phyloP scores from a whole-genome alignment of 768 basidiomycete species.

The Russula foetens region DNA sequence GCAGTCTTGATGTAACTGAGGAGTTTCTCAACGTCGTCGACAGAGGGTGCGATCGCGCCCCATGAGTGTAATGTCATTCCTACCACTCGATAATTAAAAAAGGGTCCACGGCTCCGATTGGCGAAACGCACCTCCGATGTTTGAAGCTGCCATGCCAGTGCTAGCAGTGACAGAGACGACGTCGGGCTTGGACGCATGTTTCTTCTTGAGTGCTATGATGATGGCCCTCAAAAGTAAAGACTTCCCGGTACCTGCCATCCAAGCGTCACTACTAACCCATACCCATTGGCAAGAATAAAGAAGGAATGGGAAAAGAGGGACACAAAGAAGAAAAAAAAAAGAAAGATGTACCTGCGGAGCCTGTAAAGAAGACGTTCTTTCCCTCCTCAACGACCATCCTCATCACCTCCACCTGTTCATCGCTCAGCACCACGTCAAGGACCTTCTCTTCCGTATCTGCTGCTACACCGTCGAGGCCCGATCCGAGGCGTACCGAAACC shows the following conservation, averaged over 20 bases:
- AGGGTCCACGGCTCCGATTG: slow-evolving; percentile 14
- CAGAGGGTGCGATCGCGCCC: slow-evolving; percentile 51
- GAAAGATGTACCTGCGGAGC: slow-evolving; percentile 46
- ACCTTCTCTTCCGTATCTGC: slow-evolving; percentile 16
- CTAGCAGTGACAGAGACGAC: slow-evolving; percentile 51
- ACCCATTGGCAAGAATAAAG: not conserved
- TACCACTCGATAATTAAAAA: slow-evolving; percentile 20
- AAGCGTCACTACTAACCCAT: not conserved
- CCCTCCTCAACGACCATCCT: slow-evolving; percentile 46
- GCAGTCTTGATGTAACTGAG: slow-evolving; percentile 43
- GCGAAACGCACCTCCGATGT: slow-evolving; percentile 46
- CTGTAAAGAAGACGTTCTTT: slow-evolving; percentile 60
- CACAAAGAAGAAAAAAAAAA: not conserved
- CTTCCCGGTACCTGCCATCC: slow-evolving; percentile 50
- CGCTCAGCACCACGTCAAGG: slow-evolving; percentile 38
- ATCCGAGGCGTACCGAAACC: slow-evolving; percentile 16
- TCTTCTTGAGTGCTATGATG: slow-evolving; percentile 42
- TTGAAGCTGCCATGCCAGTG: slow-evolving; percentile 59
- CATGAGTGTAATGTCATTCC: slow-evolving; percentile 55
- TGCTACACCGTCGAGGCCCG: slow-evolving; percentile 14
- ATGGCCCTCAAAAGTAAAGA: slow-evolving; percentile 52
- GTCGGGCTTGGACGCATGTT: slow-evolving; percentile 36
- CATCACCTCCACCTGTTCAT: slow-evolving; percentile 46
- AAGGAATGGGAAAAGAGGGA: too few relatives aligned
- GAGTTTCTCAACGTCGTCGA: slow-evolving; percentile 38